Evolutionary conservation across 2,329 filamentous ascomycete genomes (phyloP).

Genomic region (Leptodontidium sp.): DNA sequence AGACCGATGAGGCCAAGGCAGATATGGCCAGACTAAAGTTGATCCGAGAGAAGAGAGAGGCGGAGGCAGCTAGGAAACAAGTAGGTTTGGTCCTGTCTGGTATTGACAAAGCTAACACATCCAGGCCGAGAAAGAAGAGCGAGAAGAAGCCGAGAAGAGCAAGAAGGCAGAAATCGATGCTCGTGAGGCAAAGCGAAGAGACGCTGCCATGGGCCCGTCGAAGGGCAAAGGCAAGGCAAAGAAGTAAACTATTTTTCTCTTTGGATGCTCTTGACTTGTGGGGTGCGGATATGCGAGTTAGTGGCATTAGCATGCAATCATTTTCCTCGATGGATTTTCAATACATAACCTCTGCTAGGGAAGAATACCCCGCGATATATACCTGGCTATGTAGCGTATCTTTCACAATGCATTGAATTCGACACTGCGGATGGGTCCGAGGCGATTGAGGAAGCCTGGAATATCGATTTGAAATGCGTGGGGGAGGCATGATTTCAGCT

Average conservation of each 20-base stretch:
- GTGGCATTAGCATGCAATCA: conserved; percentile 13
- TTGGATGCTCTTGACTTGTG: conserved; percentile 1
- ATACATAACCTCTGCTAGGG: conserved; percentile 5
- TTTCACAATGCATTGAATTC: neutral
- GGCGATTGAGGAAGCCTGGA: no score
- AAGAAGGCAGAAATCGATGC: conserved; percentile 57
- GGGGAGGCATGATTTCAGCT: no score
- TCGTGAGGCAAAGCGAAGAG: conserved; percentile 53
- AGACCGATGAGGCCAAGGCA: conserved; percentile 93
- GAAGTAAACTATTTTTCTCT: conserved; percentile 24
- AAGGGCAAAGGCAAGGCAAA: conserved; percentile 39
- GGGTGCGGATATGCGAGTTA: neutral
- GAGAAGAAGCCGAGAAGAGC: conserved; percentile 49
- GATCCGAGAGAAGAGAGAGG: conserved; percentile 86
- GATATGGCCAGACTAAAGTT: conserved; percentile 84
- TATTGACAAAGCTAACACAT: conserved; percentile 32
- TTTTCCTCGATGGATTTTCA: neutral
- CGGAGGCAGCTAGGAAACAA: conserved; percentile 83
- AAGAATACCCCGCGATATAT: neutral
- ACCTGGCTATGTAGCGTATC: neutral
- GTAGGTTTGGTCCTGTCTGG: conserved; percentile 56
- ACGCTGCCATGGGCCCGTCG: conserved; percentile 45
- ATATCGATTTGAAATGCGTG: no score
- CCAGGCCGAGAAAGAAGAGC: conserved; percentile 50
- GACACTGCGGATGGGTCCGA: neutral